Evolutionary conservation across 2,329 filamentous ascomycete species (phyloP).

Genomic region (Fusarium sp.): DNA sequence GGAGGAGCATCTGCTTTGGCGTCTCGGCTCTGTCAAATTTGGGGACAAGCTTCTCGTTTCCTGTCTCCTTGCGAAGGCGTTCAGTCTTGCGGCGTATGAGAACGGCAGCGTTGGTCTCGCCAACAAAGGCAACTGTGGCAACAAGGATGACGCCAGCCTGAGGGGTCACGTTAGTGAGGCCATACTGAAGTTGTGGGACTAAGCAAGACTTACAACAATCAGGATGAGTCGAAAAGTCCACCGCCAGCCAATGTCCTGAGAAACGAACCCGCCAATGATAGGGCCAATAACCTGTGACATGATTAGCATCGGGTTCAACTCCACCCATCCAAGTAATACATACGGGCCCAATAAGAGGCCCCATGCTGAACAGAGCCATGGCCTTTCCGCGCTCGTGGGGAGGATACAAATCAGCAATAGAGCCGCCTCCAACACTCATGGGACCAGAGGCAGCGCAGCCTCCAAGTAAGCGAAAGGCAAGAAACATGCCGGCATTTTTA

Average conservation of each 20-base stretch:
- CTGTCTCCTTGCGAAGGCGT: constrained; percentile 19
- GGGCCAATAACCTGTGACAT: constrained; percentile 33
- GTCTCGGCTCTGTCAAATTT: constrained; percentile 16
- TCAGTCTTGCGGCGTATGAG: constrained; percentile 10
- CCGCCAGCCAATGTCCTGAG: constrained; percentile 60
- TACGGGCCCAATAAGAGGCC: constrained; percentile 68
- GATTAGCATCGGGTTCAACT: background rate
- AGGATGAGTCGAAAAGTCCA: constrained; percentile 64
- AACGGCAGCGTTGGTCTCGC: constrained; percentile 43
- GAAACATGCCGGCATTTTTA: constrained; percentile 24
- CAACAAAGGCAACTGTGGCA: constrained; percentile 32
- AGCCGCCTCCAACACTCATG: constrained; percentile 32
- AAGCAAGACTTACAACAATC: constrained; percentile 46
- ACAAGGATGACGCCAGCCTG: background rate
- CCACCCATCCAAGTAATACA: background rate
- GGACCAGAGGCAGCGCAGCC: constrained; percentile 34
- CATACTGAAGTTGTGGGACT: background rate
- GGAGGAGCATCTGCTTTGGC: constrained; percentile 43
- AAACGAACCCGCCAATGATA: constrained; percentile 58
- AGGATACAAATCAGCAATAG: constrained; percentile 26
- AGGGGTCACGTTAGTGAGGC: background rate
- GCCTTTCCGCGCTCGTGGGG: constrained; percentile 63
- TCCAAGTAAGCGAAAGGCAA: constrained; percentile 24
- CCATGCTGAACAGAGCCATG: constrained; percentile 71
- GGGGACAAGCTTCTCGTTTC: constrained; percentile 30